These are phyloP conservation scores for Exophiala dermatitidis DNA, from an alignment of 2,329 filamentous ascomycete species.

Conservation along the genomic window DNA sequence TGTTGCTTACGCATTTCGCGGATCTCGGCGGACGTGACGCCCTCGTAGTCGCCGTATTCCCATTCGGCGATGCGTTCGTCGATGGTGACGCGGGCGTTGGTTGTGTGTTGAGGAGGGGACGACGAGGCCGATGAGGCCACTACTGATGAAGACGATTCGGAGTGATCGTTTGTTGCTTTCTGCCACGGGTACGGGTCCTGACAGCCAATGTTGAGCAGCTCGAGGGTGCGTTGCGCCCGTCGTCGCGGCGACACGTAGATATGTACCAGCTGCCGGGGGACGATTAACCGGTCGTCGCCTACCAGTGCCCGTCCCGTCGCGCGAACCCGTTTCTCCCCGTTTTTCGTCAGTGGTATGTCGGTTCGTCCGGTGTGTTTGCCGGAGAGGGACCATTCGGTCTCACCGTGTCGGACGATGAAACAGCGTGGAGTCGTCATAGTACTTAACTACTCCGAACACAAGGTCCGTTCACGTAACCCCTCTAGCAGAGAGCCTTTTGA, in stretches of 20 bases:
- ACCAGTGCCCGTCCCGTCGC: constrained; percentile 78
- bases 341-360: constrained; percentile 77
- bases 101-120: constrained; percentile 40
- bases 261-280: constrained; percentile 71
- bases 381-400: constrained; percentile 90
- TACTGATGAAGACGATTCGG: not conserved
- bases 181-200: constrained; percentile 65
- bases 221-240: constrained; percentile 82
- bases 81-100: constrained; percentile 56
- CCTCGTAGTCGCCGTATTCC: constrained; percentile 85
- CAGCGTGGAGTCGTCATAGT: constrained; percentile 57
- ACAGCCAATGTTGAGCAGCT: constrained; percentile 71
- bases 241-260: constrained; percentile 84
- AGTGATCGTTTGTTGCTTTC: constrained; percentile 28
- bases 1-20: constrained; percentile 49
- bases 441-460: no score
- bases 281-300: constrained; percentile 75
- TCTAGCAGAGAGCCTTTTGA: no score
- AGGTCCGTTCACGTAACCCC: no score
- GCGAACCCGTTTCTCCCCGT: constrained; percentile 68
- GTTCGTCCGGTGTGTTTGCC: constrained; percentile 76
- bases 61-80: constrained; percentile 72
- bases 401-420: constrained; percentile 81
- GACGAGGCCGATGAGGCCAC: not conserved
- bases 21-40: constrained; percentile 66